phyloP scores from a whole-genome alignment of 352 stramenopile species.

The Phytophthora sp. region DNA sequence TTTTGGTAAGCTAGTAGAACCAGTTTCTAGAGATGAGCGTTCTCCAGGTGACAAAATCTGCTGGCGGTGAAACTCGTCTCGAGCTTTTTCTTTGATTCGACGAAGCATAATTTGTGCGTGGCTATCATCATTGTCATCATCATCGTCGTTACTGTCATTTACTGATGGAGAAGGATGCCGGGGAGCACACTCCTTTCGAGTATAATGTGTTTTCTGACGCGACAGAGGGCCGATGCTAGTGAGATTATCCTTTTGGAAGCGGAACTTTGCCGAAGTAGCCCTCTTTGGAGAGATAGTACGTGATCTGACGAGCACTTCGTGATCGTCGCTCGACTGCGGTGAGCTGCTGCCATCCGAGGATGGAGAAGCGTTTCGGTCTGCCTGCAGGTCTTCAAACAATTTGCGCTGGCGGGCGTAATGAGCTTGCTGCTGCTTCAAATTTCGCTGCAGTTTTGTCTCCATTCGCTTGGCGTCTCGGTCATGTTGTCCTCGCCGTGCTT shows the following conservation, averaged over 20 bases:
- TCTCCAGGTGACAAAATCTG: conserved; percentile 7
- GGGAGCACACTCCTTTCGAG: not conserved
- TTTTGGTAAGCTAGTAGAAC: too few relatives aligned
- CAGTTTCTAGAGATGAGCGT: not conserved
- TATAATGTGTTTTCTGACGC: conserved; percentile 5
- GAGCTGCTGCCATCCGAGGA: conserved; percentile 11
- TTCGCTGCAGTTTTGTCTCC: conserved; percentile 57
- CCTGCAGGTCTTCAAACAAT: conserved; percentile 64
- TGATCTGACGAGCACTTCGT: not conserved
- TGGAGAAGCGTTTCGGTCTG: conserved; percentile 18
- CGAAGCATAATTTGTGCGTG: conserved; percentile 31
- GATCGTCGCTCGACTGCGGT: conserved; percentile 4
- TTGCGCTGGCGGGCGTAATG: conserved; percentile 65
- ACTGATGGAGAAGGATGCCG: not conserved
- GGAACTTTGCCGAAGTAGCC: not conserved
- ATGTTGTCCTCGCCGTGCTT: not conserved
- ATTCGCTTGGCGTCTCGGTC: conserved; percentile 43
- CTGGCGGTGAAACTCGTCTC: conserved; percentile 38
- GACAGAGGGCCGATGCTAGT: not conserved
- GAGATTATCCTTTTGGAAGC: conserved; percentile 3
- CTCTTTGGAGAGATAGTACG: conserved; percentile 1
- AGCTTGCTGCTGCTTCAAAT: conserved; percentile 62
- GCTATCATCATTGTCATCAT: conserved; percentile 28
- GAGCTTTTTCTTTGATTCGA: conserved; percentile 47
- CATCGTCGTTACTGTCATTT: conserved; percentile 18